phyloP scores from a whole-genome alignment of 2,329 filamentous ascomycete genomes.

The Trichoderma koningii region DNA sequence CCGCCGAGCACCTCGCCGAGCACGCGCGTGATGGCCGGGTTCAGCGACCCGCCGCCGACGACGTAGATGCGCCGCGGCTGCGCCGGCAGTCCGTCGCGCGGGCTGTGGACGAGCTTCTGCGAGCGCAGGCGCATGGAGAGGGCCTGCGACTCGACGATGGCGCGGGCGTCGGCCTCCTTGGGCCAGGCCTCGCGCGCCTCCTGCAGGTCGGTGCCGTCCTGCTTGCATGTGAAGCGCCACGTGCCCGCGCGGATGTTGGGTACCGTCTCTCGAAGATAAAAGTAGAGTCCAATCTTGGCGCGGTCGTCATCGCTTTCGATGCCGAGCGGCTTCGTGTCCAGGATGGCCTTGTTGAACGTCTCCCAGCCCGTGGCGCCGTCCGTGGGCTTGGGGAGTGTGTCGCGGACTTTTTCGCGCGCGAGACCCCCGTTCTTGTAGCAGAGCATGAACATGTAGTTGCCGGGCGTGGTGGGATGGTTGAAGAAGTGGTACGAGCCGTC shows the following conservation, averaged over 20 bases:
- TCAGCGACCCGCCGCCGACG: conserved; percentile 87
- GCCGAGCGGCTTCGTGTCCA: conserved; percentile 69
- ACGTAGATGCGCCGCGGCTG: conserved; percentile 91
- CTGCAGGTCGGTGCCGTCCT: conserved; percentile 56
- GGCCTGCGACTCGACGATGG: conserved; percentile 93
- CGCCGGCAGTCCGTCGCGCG: conserved; percentile 62
- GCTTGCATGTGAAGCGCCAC: conserved; percentile 73
- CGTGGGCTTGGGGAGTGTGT: conserved; percentile 65
- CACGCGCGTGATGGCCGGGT: conserved; percentile 83
- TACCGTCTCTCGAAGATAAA: conserved; percentile 92
- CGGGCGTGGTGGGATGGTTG: conserved; percentile 89
- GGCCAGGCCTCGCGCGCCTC: conserved; percentile 42
- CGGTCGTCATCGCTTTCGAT: conserved; percentile 55
- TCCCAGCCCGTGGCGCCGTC: conserved; percentile 65
- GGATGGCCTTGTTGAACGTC: conserved; percentile 73
- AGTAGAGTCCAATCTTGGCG: conserved; percentile 92
- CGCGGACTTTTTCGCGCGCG: conserved; percentile 85
- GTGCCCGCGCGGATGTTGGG: conserved; percentile 84
- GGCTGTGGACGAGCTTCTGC: conserved; percentile 68
- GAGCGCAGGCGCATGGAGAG: conserved; percentile 87
- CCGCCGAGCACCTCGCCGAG: conserved; percentile 88
- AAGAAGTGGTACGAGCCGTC: conserved; percentile 95
- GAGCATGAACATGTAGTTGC: conserved; percentile 99
- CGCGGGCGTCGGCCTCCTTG: conserved; percentile 73
- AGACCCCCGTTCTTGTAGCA: conserved; percentile 99